Evolutionary conservation across 805 yeast genomes (phyloP), one percentile per base, ranked within the genome.

Genomic region (Wickerhamiella siamensis): DNA sequence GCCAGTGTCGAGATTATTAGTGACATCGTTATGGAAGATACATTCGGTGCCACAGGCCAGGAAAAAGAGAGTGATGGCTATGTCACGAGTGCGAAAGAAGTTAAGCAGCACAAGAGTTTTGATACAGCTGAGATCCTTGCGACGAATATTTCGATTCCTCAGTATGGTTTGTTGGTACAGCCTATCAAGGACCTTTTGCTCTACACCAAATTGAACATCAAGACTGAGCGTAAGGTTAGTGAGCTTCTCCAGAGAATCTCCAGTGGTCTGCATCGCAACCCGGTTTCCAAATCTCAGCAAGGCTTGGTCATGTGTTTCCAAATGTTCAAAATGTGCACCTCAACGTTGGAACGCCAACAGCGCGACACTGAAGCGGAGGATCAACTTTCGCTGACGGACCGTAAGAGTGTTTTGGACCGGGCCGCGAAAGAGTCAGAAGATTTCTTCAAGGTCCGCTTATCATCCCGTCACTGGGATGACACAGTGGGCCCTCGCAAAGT

Each of bases 1-100:
- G 67, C 75, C 9, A 58, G 66, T 39, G 72, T 79, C 3, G 63
- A 63, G 2, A 51, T 79, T 42, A 62, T 87, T 10, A 77, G 79
- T 50, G 76, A 74, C 18, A 66, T 84, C 14, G 68, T 87, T 18
- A 88, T 88, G 95, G 94, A 86, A 54, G 95, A 88, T 54, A 71
- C 77, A 3, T 87, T 91, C 59, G 98, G 98, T 19, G 72, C 79
- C 8, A 82, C 94, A 3, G 94, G 95, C 29, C 80, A 79, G 55
- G 97, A 91, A 54, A 88, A 91, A 57, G 97, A 91, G 49, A 87
- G 91, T 4, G 96, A 86, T 47, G 95, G 86, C 16, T 88, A 91
- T 54, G 73, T 72, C 40, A 77, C 83, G 24, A 76, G 78, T 47
- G 82, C 86, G 76, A 82, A 80, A 52, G 98, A 88, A 64, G 88